Evolutionary conservation across 805 yeast species (phyloP).

Genomic region (Ogataea naganishii): DNA sequence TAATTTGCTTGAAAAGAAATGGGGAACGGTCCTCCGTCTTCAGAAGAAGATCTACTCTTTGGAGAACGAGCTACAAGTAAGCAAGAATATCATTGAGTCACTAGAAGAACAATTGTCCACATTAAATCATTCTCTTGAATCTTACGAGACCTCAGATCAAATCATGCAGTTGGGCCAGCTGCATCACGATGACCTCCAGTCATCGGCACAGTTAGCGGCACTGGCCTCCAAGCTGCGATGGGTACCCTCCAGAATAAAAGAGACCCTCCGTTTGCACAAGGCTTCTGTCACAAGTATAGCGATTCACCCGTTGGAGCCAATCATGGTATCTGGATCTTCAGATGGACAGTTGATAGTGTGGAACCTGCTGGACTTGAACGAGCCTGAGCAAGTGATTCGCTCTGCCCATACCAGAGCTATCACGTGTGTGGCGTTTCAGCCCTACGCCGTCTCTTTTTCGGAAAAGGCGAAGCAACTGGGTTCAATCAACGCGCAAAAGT

Average conservation of each 20-base stretch:
- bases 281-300: slow-evolving; percentile 53
- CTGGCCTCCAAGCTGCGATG: slow-evolving; percentile 47
- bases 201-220: no score
- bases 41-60: slow-evolving; percentile 67
- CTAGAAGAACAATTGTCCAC: slow-evolving; percentile 12
- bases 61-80: slow-evolving; percentile 46
- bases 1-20: slow-evolving; percentile 57
- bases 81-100: slow-evolving; percentile 37
- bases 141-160: slow-evolving; percentile 2
- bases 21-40: slow-evolving; percentile 77
- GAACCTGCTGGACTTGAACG: slow-evolving; percentile 53
- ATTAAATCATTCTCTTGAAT: slow-evolving; percentile 2
- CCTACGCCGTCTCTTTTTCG: slow-evolving; percentile 23
- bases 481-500: slow-evolving; percentile 11
- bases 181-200: no score
- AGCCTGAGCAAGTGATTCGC: slow-evolving; percentile 51
- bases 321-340: slow-evolving; percentile 54
- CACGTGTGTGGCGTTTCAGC: slow-evolving; percentile 50
- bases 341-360: slow-evolving; percentile 70
- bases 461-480: slow-evolving; percentile 4
- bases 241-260: slow-evolving; percentile 48
- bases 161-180: neutral
- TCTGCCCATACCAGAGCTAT: slow-evolving; percentile 70
- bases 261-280: slow-evolving; percentile 43
- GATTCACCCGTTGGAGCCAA: slow-evolving; percentile 69